Evolutionary conservation across 179 eudicot genomes (phyloP), one percentile per base, ranked within the genome.

Genomic region (Heliamphora pulchella): DNA sequence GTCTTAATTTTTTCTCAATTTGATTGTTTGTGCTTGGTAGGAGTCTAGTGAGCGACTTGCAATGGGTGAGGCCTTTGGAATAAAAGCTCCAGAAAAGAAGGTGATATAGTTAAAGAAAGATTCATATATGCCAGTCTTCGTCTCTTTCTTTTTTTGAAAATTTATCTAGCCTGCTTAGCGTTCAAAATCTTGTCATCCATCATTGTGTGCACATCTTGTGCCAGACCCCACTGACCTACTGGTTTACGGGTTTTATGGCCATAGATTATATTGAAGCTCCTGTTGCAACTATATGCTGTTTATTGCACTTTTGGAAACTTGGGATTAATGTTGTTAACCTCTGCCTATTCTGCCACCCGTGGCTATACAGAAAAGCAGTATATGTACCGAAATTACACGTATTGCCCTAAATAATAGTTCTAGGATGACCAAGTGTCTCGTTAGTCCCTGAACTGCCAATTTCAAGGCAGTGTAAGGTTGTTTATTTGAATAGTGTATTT

Each of bases 51-150:
- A 91, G 80, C 89, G 83, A 73, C 98, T 96, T 86, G 99, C 99
- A 76, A 90, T 92, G 97, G 99, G 99, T 67, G 98, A 96, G 87
- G 96, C 88, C 79, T 94, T 96, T 82, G 98, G 99, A 78, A 86
- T 96, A 78, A 94, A 94, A 87, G 89, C 93, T 80, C 97, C 98
- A 70, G 92, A 79, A 76, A 82, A 88, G 83, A 92, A 91, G 96
- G 99, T 96, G 80, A 83, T 68, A 48, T 71, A 46, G 44, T 57
- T 67, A 55, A 74, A 61, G 18, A 10, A 46, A 59, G 50, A 75
- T 57, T 7, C 50, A 6, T 74, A 14, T 39, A 14, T 39, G 15
- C 20, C 2, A 74, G 43, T 72, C 31, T 39, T 74, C 31, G 55
- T 74, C 57, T 3, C 39, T 73, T 57, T 74, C 57, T 7, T 55